These are phyloP conservation scores for Coemansia sp. DNA, from an alignment of 192 early-diverging fungal species.

Conservation along the genomic window DNA sequence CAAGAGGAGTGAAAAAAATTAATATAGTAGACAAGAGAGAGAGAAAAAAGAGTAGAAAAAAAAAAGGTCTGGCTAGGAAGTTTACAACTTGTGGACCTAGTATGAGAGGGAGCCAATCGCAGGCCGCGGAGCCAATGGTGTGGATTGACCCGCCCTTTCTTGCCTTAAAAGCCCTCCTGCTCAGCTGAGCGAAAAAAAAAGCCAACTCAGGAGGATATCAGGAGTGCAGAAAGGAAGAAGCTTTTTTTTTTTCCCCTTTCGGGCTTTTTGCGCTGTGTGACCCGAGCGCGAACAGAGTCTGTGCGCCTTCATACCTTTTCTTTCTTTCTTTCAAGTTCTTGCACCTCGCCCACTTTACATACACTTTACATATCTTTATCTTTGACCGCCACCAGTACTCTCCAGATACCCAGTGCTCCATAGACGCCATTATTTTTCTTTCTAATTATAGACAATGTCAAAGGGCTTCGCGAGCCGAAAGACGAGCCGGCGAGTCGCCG, in stretches of 20 bases:
- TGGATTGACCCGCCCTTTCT: not conserved
- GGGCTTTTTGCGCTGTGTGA: not conserved
- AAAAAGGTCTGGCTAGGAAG: not conserved
- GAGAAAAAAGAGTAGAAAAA: not conserved
- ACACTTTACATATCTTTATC: not conserved
- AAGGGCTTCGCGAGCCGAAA: not conserved
- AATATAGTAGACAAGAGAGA: not conserved
- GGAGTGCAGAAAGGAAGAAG: slow-evolving; percentile 6
- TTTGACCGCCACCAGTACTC: not conserved
- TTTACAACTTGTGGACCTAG: not conserved
- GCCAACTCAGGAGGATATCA: not conserved
- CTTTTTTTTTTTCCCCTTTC: not conserved
- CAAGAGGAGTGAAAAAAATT: not conserved
- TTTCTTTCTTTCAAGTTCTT: not conserved
- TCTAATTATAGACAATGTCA: not conserved
- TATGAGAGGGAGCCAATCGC: not conserved
- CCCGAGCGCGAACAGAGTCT: not conserved
- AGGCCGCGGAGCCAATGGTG: not conserved
- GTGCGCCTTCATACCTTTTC: not conserved
- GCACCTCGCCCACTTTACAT: not conserved
- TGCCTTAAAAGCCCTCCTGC: not conserved
- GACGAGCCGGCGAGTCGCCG: slow-evolving; percentile 10
- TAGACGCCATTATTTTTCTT: not conserved
- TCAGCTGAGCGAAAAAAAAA: not conserved
- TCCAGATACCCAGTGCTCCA: not conserved